These are phyloP conservation scores for Collybia nuda DNA, from an alignment of 768 basidiomycete genomes.

Conservation along the genomic window DNA sequence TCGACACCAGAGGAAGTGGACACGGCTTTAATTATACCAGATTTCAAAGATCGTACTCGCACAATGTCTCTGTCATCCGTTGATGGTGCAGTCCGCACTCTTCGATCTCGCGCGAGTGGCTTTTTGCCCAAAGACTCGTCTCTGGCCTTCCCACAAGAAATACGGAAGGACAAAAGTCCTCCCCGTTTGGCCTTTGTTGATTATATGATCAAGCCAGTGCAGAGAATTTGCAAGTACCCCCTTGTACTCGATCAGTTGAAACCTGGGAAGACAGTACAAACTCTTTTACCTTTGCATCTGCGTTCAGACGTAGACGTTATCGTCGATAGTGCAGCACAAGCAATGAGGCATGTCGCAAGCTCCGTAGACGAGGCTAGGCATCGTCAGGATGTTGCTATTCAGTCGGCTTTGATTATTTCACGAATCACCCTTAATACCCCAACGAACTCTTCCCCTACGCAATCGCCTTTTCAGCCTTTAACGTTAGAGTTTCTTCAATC, in stretches of 20 bases:
- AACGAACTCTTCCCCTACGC: constrained; percentile 20
- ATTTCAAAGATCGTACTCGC: constrained; percentile 32
- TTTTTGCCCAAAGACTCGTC: constrained; percentile 28
- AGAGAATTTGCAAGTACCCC: constrained; percentile 94
- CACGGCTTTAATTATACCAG: constrained; percentile 7
- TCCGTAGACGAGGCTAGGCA: constrained; percentile 82
- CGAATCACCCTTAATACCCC: constrained; percentile 50
- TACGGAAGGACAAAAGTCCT: constrained; percentile 26
- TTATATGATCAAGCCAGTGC: constrained; percentile 96
- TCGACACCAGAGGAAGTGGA: constrained; percentile 16
- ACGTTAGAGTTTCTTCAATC: constrained; percentile 65
- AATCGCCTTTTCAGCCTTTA: constrained; percentile 34
- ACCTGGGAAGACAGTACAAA: constrained; percentile 28
- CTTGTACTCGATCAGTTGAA: constrained; percentile 79
- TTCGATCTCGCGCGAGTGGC: constrained; percentile 34
- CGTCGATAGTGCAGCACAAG: constrained; percentile 56
- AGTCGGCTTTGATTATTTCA: constrained; percentile 67
- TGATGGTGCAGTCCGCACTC: constrained; percentile 40
- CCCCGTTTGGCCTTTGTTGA: constrained; percentile 69
- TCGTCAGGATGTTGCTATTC: constrained; percentile 59
- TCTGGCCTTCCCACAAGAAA: constrained; percentile 15
- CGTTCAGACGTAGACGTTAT: constrained; percentile 39
- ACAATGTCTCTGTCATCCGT: constrained; percentile 52
- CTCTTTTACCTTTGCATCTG: constrained; percentile 16
- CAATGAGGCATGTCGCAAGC: constrained; percentile 74